Conservation (phyloP, 2,329 filamentous ascomycete genomes). For the Fusarium cyanostomum region DNA sequence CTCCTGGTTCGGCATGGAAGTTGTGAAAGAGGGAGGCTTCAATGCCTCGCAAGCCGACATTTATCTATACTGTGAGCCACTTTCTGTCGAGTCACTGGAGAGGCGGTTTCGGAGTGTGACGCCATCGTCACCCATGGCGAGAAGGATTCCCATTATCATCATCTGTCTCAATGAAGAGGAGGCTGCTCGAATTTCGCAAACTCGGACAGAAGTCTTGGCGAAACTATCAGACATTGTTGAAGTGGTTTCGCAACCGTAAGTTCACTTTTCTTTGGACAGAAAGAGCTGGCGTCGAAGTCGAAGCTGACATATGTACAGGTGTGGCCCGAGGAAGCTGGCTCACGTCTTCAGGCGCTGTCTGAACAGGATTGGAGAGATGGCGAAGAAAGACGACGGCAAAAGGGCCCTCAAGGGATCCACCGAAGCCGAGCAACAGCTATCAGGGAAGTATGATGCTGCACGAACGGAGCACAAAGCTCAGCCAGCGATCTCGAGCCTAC, state of each 20-base stretch:
- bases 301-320: constrained; percentile 16
- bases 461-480: neutral
- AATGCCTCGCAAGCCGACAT: constrained; percentile 32
- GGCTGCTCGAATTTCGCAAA: constrained; percentile 38
- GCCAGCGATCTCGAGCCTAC: neutral
- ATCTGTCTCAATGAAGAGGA: constrained; percentile 45
- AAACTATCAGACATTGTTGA: constrained; percentile 43
- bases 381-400: neutral
- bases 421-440: neutral
- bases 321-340: constrained; percentile 45
- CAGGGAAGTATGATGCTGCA: neutral
- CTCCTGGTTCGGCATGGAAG: constrained; percentile 49
- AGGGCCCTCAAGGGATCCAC: neutral
- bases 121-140: neutral
- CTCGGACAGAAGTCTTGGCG: constrained; percentile 33
- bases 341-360: constrained; percentile 43
- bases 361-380: neutral
- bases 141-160: constrained; percentile 41
- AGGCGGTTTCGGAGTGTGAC: constrained; percentile 23
- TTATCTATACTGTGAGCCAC: constrained; percentile 43
- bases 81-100: constrained; percentile 23
- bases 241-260: constrained; percentile 47
- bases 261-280: neutral
- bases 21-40: constrained; percentile 27
- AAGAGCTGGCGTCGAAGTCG: rapidly evolving